Base-by-base conservation (phyloP, 371 early-diverging fungal species). In the Apophysomyces sp. region DNA sequence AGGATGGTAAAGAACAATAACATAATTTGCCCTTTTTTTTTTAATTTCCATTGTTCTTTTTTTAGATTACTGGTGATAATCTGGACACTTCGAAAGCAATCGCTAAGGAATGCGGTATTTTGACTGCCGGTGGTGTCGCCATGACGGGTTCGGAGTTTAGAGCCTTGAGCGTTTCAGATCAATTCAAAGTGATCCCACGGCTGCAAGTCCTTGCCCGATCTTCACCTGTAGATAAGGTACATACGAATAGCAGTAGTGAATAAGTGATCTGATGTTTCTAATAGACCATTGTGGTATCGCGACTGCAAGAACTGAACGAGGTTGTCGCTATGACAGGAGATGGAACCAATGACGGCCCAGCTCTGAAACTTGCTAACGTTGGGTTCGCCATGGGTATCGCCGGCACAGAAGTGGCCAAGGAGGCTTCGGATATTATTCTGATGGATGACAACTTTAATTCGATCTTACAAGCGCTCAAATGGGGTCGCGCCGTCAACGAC, bases 321-420 rank as follows among this genome's bases (percentile, higher is more conserved):
- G 74, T 86, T 37, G 90, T 91, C 3, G 88, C 88, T 34, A 86
- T 91, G 41, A 90, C 86, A 3, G 96, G 96, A 41, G 97, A 96
- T 77, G 98, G 96, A 7, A 93, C 96, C 60, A 97, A 96, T 79
- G 98, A 97, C 74, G 94, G 90, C 5, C 96, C 96, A 4, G 94
- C 96, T 3, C 85, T 97, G 49, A 93, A 93, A 78, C 74, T 86
- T 65, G 96, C 96, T 18, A 93, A 98, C 72, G 93, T 98, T 54
- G 98, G 97, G 3, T 96, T 96, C 76, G 86, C 91, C 56, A 95
- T 97, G 98, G 97, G 97, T 27, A 90, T 95, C 55, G 77, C 91
- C 30, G 97, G 98, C 34, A 95, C 96, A 1, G 96, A 96, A 70
- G 92, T 96, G 4, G 95, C 96, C 57, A 93, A 94, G 72, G 93